Evolutionary conservation across 2,329 filamentous ascomycete genomes (phyloP).

Genomic region (Verruconis gallopava): DNA sequence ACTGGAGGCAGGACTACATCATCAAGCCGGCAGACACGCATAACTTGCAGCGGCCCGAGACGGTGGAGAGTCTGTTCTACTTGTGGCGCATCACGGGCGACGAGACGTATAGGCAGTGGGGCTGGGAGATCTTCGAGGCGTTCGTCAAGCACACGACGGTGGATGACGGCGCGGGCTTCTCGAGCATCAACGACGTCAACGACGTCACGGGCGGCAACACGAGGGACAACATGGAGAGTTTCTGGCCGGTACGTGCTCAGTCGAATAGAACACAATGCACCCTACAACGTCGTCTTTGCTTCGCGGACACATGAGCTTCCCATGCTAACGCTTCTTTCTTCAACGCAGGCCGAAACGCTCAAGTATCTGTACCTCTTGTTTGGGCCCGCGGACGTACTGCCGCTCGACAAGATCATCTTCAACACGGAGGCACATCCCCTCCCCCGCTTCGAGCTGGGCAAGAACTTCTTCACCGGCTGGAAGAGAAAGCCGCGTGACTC

Average conservation of each 20-base stretch:
- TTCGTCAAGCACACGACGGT: constrained; percentile 81
- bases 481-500: constrained; percentile 8
- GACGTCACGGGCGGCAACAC: constrained; percentile 51
- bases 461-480: constrained; percentile 17
- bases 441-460: constrained; percentile 71
- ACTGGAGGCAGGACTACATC: constrained; percentile 65
- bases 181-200: constrained; percentile 64
- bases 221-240: constrained; percentile 95
- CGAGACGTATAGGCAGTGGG: constrained; percentile 81
- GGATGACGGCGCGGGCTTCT: constrained; percentile 52
- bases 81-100: constrained; percentile 98
- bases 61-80: constrained; percentile 91
- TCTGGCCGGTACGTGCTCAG: constrained; percentile 88
- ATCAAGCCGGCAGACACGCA: constrained; percentile 76
- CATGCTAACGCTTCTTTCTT: no score
- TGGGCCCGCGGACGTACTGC: constrained; percentile 67
- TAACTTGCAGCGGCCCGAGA: constrained; percentile 91
- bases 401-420: constrained; percentile 76
- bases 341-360: constrained; percentile 71
- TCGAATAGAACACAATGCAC: no score
- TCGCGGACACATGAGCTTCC: no score
- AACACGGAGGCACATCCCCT: constrained; percentile 94
- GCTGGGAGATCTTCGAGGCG: constrained; percentile 94
- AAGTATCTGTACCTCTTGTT: constrained; percentile 98
- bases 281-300: background rate